phyloP scores from a whole-genome alignment of 345 rosid species.

The Arabidopsis arenosa region DNA sequence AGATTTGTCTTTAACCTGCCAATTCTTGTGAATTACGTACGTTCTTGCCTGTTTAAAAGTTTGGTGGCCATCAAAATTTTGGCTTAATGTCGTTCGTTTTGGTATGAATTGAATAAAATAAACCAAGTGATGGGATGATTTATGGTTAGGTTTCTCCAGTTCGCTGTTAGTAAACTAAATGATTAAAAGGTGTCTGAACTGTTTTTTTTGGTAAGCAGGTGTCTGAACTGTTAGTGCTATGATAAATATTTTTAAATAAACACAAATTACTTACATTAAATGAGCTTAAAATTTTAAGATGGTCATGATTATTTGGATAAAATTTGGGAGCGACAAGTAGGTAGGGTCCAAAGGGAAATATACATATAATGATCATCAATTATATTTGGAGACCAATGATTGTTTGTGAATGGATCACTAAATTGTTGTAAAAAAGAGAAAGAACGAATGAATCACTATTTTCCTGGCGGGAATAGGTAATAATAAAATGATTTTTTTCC shows the following conservation, averaged over 20 bases:
- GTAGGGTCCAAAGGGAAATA: slow-evolving; percentile 40
- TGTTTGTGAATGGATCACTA: slow-evolving; percentile 22
- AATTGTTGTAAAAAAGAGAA: too few species aligned
- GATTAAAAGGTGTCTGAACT: neutral
- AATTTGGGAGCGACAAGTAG: slow-evolving; percentile 29
- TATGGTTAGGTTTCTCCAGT: neutral
- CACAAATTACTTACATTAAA: neutral
- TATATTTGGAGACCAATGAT: slow-evolving; percentile 36
- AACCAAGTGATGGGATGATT: neutral
- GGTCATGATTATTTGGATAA: neutral
- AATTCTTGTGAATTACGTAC: neutral
- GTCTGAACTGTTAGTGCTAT: neutral
- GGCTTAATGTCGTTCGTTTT: neutral
- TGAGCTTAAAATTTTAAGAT: neutral
- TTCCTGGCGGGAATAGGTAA: neutral
- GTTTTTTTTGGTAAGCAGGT: neutral
- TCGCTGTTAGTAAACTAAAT: neutral
- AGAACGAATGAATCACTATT: slow-evolving; percentile 6
- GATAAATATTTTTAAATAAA: neutral
- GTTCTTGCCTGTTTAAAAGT: too few species aligned
- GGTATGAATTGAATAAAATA: neutral
- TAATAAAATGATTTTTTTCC: neutral
- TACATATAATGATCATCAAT: slow-evolving; percentile 31
- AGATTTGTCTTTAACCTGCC: neutral
- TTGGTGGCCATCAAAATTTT: neutral